Conservation (phyloP, 495 filamentous ascomycete genomes). For the Astrocystis sublimbata region DNA sequence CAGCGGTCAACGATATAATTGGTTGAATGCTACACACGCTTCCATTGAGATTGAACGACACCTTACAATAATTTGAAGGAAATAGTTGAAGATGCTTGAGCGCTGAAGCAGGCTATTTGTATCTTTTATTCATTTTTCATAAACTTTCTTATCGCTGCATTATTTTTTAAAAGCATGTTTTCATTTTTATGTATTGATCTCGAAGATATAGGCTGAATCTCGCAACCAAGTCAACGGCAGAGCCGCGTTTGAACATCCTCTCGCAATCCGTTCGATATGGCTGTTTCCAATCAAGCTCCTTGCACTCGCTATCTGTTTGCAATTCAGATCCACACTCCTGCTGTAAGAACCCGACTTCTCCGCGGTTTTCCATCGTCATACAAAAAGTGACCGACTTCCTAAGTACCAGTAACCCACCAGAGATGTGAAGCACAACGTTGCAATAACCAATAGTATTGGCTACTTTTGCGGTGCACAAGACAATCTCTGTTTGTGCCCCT, state of each 20-base stretch:
- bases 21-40: background rate
- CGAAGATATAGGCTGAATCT: background rate
- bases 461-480: constrained; percentile 18
- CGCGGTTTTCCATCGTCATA: background rate
- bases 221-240: background rate
- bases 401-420: constrained; percentile 14
- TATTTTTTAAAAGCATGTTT: background rate
- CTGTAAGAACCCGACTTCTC: constrained; percentile 15
- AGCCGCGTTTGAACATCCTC: constrained; percentile 7
- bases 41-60: background rate
- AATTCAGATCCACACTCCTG: constrained; percentile 14
- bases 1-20: background rate
- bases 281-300: constrained; percentile 14
- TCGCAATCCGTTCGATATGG: background rate
- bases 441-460: background rate
- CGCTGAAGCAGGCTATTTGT: background rate
- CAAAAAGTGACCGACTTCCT: constrained; percentile 24
- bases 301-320: constrained; percentile 29
- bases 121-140: background rate
- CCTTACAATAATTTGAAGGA: background rate
- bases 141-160: background rate
- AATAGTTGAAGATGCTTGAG: background rate
- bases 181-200: no score
- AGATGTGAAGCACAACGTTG: constrained; percentile 10
- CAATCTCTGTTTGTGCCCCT: constrained; percentile 27